Evolutionary conservation across 139 green algal genomes (phyloP).

Genomic region (Deuterostichococcus epilithicus): DNA sequence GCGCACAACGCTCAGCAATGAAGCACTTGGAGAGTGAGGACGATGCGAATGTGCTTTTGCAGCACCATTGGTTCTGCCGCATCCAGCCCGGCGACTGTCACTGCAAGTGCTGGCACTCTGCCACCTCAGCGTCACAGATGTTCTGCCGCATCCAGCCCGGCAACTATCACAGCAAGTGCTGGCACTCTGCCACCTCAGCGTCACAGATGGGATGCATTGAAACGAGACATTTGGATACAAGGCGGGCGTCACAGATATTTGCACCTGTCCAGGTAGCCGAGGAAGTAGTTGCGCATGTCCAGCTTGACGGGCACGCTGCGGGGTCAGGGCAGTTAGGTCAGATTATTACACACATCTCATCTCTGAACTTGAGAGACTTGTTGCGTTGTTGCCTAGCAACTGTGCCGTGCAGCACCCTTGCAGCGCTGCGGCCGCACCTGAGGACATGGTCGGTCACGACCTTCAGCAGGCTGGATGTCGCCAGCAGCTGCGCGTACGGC

Average conservation of each 20-base stretch:
- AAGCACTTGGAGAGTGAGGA: neutral
- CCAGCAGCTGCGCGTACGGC: conserved; percentile 93
- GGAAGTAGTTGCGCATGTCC: conserved; percentile 87
- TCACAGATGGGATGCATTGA: too few species aligned
- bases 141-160: too few species aligned
- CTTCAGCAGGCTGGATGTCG: conserved; percentile 82
- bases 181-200: too few species aligned
- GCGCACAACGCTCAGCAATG: neutral
- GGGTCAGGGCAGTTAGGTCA: neutral
- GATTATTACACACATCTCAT: too few species aligned
- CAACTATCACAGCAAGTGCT: too few species aligned
- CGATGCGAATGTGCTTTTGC: neutral
- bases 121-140: too few species aligned
- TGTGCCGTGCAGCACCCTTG: neutral
- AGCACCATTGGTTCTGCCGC: too few species aligned
- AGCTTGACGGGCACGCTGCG: conserved; percentile 49
- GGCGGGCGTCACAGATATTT: neutral
- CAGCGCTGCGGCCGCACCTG: conserved; percentile 32
- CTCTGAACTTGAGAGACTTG: too few species aligned
- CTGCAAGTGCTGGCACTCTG: too few species aligned
- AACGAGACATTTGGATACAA: too few species aligned
- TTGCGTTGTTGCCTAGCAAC: neutral
- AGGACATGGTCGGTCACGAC: conserved; percentile 88
- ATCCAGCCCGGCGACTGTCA: too few species aligned
- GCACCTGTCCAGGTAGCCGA: conserved; percentile 75